Evolutionary conservation across 2,329 filamentous ascomycete genomes (phyloP).

Genomic region (Fusarium chuoi): DNA sequence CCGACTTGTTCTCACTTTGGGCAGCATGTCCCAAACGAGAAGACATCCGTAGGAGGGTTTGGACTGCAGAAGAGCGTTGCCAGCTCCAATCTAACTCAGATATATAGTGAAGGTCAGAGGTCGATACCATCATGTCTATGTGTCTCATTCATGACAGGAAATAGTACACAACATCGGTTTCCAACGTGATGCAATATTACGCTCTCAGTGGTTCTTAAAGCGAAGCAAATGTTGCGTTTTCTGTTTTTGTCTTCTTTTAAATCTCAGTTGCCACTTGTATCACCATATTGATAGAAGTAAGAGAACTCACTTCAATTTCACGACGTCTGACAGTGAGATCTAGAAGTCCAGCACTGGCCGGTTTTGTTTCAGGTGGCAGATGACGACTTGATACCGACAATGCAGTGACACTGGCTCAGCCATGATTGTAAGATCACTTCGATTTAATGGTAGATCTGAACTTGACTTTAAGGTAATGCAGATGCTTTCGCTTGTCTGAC

Average conservation of each 20-base stretch:
- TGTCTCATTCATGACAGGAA: background rate
- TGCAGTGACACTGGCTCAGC: background rate
- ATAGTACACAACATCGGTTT: background rate
- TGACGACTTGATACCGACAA: background rate
- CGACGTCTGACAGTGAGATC: background rate
- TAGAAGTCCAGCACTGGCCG: background rate
- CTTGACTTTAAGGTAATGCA: background rate
- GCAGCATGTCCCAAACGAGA: conserved; percentile 11
- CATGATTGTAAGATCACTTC: background rate
- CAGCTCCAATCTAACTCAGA: conserved; percentile 16
- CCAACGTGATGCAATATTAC: background rate
- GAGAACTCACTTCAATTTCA: background rate
- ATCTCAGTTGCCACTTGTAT: background rate
- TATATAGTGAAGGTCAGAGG: conserved; percentile 3
- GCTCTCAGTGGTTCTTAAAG: no score
- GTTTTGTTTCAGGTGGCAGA: background rate
- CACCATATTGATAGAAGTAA: background rate
- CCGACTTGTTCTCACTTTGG: conserved; percentile 1
- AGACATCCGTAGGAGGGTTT: conserved; percentile 15
- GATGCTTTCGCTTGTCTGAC: background rate
- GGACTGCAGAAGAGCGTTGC: conserved; percentile 30
- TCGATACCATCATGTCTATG: background rate
- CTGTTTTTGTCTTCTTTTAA: background rate
- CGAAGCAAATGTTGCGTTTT: background rate
- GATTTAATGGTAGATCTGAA: background rate